Conservation (phyloP, 2,329 filamentous ascomycete species). For the Fonsecaea monophora region DNA sequence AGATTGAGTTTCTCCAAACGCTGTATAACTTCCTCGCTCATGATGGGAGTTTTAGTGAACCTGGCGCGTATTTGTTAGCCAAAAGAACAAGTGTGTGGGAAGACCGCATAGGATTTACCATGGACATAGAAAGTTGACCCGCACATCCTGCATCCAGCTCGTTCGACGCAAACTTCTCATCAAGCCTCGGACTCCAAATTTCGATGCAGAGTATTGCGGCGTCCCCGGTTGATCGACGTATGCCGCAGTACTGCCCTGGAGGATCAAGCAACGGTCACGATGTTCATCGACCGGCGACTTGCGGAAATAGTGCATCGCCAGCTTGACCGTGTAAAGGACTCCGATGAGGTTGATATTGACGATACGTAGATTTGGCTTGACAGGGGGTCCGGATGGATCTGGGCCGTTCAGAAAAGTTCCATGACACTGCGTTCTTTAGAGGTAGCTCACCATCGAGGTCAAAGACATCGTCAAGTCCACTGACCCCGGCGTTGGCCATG, state of each 20-base stretch:
- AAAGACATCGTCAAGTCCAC: slow-evolving; percentile 47
- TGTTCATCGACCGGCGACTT: slow-evolving; percentile 33
- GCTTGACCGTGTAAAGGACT: slow-evolving; percentile 31
- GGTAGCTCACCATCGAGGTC: slow-evolving; percentile 23
- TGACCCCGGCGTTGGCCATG: slow-evolving; percentile 71
- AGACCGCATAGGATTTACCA: slow-evolving; percentile 37
- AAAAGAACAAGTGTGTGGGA: too few relatives aligned
- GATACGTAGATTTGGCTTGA: slow-evolving; percentile 45
- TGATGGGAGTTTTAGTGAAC: slow-evolving; percentile 46
- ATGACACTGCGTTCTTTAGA: slow-evolving; percentile 43
- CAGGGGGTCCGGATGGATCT: slow-evolving; percentile 21
- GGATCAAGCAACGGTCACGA: slow-evolving; percentile 40
- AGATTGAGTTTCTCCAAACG: slow-evolving; percentile 33
- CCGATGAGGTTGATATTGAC: slow-evolving; percentile 39
- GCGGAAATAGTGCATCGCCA: slow-evolving; percentile 45
- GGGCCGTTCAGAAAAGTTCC: slow-evolving; percentile 35
- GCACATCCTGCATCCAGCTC: slow-evolving; percentile 47
- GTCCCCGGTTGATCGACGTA: slow-evolving; percentile 45
- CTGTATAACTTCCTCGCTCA: slow-evolving; percentile 40
- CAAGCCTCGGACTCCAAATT: slow-evolving; percentile 48
- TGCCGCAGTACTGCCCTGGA: slow-evolving; percentile 46
- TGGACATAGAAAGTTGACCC: slow-evolving; percentile 48
- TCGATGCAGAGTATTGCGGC: slow-evolving; percentile 47
- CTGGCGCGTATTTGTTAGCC: slow-evolving; percentile 28
- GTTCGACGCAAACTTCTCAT: slow-evolving; percentile 46